Evolutionary conservation across 805 yeast species (phyloP), one percentile per base, ranked within the genome.

Genomic region (Maudiozyma bulderi): DNA sequence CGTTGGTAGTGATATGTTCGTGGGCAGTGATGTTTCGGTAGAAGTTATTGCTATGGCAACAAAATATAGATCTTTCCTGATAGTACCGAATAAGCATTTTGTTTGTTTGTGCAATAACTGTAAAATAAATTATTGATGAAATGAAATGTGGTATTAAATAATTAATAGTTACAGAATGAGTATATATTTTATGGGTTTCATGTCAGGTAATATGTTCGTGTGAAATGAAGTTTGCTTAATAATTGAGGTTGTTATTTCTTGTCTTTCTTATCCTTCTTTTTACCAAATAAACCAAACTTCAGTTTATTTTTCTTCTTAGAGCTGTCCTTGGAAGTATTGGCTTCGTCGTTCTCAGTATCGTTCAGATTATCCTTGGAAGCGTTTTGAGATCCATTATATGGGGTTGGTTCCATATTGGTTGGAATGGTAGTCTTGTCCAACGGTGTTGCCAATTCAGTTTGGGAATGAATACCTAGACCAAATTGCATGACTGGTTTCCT

Each of bases 261-360:
- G 28, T 39, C 28, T 34, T 34, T 10, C 42, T 39, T 39, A 6
- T 40, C 29, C 31, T 56, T 54, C 52, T 60, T 62, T 45, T 57
- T 60, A 7, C 49, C 47, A 43, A 62, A 60, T 11, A 61, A 50
- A 14, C 64, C 60, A 46, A 61, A 61, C 43, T 56, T 59, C 50
- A 39, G 20, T 20, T 39, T 61, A 20, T 20, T 61, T 53, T 61
- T 53, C 35, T 45, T 60, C 50, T 62, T 60, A n/a, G 37, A 9
- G 8, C 28, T 42, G 28, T 54, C 54, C 50, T 60, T 56, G 20
- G 54, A 54, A 33, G 40, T 48, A 6, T 31, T 35, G 5, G 29
- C 28, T 42, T 49, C 49, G 14, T 41, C 53, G 5, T 48, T 42
- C 28, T 8, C 10, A 14, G 13, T 40, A 7, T 28, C 33, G 14